These are phyloP conservation scores for Stachybotrys echinatus DNA, from an alignment of 2,329 filamentous ascomycete genomes.

Conservation along the genomic window DNA sequence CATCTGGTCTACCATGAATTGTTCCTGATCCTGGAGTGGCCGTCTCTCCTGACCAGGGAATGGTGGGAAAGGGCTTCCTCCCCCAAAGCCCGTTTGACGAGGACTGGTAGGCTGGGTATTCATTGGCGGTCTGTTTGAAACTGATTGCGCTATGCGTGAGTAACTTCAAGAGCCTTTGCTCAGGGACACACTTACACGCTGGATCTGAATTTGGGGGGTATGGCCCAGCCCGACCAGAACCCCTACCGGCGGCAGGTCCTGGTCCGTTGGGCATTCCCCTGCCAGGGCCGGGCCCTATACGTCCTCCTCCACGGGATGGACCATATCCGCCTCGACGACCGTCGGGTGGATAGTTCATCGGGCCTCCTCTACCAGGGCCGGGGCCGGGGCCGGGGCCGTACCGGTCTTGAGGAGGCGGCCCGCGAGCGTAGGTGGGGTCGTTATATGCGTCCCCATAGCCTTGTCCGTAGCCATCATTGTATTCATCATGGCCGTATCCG, in stretches of 20 bases:
- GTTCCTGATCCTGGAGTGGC: slow-evolving; percentile 17
- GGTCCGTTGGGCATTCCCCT: slow-evolving; percentile 18
- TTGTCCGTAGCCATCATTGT: slow-evolving; percentile 31
- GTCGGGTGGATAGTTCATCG: slow-evolving; percentile 34
- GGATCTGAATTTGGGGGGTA: slow-evolving; percentile 36
- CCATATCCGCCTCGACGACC: slow-evolving; percentile 28
- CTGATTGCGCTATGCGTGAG: slow-evolving; percentile 6
- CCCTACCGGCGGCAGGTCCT: slow-evolving; percentile 20
- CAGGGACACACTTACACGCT: slow-evolving; percentile 26
- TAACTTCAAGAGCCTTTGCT: not conserved
- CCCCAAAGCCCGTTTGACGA: slow-evolving; percentile 18
- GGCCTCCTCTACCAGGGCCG: slow-evolving; percentile 31
- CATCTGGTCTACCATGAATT: slow-evolving; percentile 27
- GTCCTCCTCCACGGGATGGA: slow-evolving; percentile 27
- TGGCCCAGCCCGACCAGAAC: slow-evolving; percentile 35
- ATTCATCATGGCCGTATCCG: slow-evolving; percentile 35
- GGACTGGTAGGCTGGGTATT: slow-evolving; percentile 22
- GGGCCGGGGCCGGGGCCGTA: slow-evolving; percentile 33
- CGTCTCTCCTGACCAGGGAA: slow-evolving; percentile 13
- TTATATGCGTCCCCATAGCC: slow-evolving; percentile 36
- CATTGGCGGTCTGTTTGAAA: slow-evolving; percentile 22
- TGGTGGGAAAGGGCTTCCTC: slow-evolving; percentile 11
- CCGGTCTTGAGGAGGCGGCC: slow-evolving; percentile 37
- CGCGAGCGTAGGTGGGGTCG: slow-evolving; percentile 40
- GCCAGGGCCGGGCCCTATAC: slow-evolving; percentile 19